phyloP scores from a whole-genome alignment of 164 flowering plant genomes.

The Houttuynia cordata region DNA sequence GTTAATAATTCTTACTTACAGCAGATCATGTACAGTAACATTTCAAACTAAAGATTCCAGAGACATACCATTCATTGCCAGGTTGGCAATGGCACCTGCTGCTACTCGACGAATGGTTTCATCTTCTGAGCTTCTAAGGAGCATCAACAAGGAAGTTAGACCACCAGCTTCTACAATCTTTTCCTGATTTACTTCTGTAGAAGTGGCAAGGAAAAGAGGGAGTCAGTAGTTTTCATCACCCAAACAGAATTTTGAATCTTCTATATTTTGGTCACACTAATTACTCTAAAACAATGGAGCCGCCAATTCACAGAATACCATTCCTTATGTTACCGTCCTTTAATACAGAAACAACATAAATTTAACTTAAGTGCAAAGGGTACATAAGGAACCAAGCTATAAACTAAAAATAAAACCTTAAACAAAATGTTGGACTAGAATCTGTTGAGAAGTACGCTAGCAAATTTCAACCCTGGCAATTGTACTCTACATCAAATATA shows the following conservation, averaged over 20 bases:
- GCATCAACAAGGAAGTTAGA: slow-evolving; percentile 71
- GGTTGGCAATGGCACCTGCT: slow-evolving; percentile 95
- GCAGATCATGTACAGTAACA: too few relatives aligned
- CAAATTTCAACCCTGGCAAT: neutral
- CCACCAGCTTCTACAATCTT: slow-evolving; percentile 97
- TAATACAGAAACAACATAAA: too few relatives aligned
- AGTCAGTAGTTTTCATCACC: neutral
- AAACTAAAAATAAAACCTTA: neutral
- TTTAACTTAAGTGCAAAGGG: too few relatives aligned
- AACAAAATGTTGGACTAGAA: neutral
- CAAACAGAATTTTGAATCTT: too few relatives aligned
- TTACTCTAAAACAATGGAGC: too few relatives aligned
- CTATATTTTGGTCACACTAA: too few relatives aligned
- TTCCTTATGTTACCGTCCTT: too few relatives aligned
- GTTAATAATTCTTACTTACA: neutral
- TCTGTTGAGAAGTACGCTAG: neutral
- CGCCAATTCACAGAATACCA: too few relatives aligned
- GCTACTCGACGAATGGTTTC: slow-evolving; percentile 89
- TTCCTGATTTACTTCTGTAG: slow-evolving; percentile 78
- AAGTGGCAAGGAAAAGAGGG: neutral
- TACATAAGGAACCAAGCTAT: too few relatives aligned
- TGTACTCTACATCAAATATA: too few relatives aligned
- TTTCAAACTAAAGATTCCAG: neutral
- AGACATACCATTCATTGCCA: slow-evolving; percentile 89
- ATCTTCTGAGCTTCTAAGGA: slow-evolving; percentile 71